Evolutionary conservation across 371 early-diverging fungal species (phyloP), one percentile per base, ranked within the genome.

Genomic region (Zychaea mexicana): DNA sequence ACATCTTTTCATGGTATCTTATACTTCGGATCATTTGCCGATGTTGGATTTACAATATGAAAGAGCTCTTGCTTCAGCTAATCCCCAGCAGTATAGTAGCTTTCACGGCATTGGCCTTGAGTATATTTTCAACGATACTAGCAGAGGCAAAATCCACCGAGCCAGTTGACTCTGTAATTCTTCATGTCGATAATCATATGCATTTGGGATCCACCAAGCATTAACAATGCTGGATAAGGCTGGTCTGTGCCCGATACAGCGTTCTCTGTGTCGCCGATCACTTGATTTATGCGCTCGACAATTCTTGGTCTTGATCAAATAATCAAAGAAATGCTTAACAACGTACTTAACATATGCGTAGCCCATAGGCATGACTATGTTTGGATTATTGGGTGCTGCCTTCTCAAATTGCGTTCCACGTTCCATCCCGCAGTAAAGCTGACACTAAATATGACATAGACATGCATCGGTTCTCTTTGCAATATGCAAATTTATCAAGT

Each of bases 261-360:
- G n/a, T 69, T 57, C 1, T 52, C 38, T 9, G 73, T 67, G 31
- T 79, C 77, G 12, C 79, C 79, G 27, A 69, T 71, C 9, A 79
- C 69, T 67, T 80, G 83, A 6, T 78, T 78, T 17, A 80, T 38
- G 12, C 81, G 76, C 21, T 77, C 67, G 10, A 80, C 57, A 15
- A 66, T 60, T 6, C 70, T 64, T 2, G 77, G 77, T 52, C 0
- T 38, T 57, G 17, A 67, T 58, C n/a, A 74, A 61, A 38, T 69
- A 72, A 17, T 69, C 30, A 2, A 73, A 61, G 19, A 83, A 57
- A 2, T 61, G 62, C 36, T 83, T 79, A 24, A 70, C 66, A 42
- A 83, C 66, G 42, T 71, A 77, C 49, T 83, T 83, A 33, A 76
- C 75, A 6, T 78, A 76, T 6, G 66, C 71, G 42, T 80, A 83